Evolutionary conservation across 2,329 filamentous ascomycete species (phyloP), one percentile per base, ranked within the genome.

Genomic region (Juglanconis sp.): DNA sequence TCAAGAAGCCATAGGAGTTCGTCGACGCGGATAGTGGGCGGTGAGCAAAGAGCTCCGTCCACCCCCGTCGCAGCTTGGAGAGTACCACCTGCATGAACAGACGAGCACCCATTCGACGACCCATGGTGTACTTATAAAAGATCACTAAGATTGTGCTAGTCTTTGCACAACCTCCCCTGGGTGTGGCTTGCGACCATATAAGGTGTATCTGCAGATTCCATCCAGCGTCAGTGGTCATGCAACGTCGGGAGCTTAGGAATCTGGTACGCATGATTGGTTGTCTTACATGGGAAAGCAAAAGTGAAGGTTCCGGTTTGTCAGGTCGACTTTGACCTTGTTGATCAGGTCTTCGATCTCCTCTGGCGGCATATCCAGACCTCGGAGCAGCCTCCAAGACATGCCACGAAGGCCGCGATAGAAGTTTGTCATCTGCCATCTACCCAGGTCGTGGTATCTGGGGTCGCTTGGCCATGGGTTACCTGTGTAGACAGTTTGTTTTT

Each of bases 401-500:
- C 66, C 69, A 31, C 68, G 64, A 40, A 71, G 38, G n/a, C 68
- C 70, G 8, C 65, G 65, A 46, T 64, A 59, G n/a, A 70, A 67
- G 56, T 71, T 72, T 6, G 64, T 66, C 66, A 69, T 65, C 31
- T 68, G 65, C 69, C 69, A 71, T 30, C 63, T 58, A 8, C 70
- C 69, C 15, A 71, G 60, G 15, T 66, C 64, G 68, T 72, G 49
- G 65, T 62, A 24, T 65, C 67, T 31, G 60, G 61, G 30, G 32
- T 59, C 69, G 64, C 47, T 66, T 64, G 70, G 68, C 70, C 70
- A 73, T 3, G 68, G 63, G 53, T 72, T 72, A 53, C 67, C 69
- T 17, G 68, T 66, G 34, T 68, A 64, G 7, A 66, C 17, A 24
- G 17, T 24, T 24, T 24, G 65, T 3, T 17, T 17, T 11, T 46